Evolutionary conservation across 257 asterid genomes (phyloP).

Genomic region (Ehretia macrophylla): DNA sequence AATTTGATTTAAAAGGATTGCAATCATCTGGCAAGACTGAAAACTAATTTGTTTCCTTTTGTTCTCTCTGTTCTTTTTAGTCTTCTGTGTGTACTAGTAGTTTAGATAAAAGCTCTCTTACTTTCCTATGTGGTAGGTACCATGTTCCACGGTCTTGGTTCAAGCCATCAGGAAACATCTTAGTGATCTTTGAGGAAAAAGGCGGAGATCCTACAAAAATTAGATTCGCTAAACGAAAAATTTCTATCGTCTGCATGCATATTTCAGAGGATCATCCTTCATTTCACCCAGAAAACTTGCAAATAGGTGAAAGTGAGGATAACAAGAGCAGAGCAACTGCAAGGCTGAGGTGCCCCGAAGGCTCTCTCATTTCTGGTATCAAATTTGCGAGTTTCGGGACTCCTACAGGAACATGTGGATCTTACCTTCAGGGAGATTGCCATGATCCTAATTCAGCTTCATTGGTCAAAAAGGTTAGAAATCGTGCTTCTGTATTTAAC

Average conservation of each 20-base stretch:
- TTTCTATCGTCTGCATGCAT: slow-evolving; percentile 43
- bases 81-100: neutral
- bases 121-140: slow-evolving; percentile 50
- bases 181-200: slow-evolving; percentile 82
- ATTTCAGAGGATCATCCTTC: slow-evolving; percentile 66
- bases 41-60: neutral
- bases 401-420: slow-evolving; percentile 68
- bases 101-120: slow-evolving; percentile 1
- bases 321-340: slow-evolving; percentile 25
- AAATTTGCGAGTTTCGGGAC: slow-evolving; percentile 72
- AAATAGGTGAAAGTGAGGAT: slow-evolving; percentile 22
- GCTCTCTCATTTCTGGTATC: slow-evolving; percentile 38
- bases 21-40: too few species aligned
- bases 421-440: slow-evolving; percentile 46
- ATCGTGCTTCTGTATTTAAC: neutral
- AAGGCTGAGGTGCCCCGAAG: slow-evolving; percentile 47
- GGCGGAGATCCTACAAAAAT: slow-evolving; percentile 81
- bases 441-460: slow-evolving; percentile 48
- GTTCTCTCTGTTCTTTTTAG: neutral
- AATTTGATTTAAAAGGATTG: too few species aligned
- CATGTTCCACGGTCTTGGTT: slow-evolving; percentile 94
- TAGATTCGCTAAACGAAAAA: slow-evolving; percentile 53
- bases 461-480: slow-evolving; percentile 40
- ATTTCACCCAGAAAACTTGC: slow-evolving; percentile 28
- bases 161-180: slow-evolving; percentile 68